phyloP scores from a whole-genome alignment of 306 rosid species.

The Phaseolus lunatus region DNA sequence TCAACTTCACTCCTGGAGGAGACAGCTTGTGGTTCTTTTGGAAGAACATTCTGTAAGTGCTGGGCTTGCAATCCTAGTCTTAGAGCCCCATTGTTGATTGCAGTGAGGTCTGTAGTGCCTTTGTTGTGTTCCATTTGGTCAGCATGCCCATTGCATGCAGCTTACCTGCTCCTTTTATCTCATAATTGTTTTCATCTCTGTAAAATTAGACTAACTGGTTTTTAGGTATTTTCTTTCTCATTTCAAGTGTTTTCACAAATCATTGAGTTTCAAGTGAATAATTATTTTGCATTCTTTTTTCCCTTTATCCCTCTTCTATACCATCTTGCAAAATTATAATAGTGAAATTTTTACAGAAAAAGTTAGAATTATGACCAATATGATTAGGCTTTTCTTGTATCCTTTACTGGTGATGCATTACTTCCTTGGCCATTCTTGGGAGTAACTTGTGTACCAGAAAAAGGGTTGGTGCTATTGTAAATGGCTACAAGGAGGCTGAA shows the following conservation, averaged over 20 bases:
- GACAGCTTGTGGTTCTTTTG: constrained; percentile 52
- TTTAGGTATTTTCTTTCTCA: constrained; percentile 29
- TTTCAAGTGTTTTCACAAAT: constrained; percentile 31
- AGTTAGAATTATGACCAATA: constrained; percentile 10
- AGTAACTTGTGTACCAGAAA: constrained; percentile 27
- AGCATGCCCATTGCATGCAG: constrained; percentile 59
- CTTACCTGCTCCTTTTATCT: constrained; percentile 51
- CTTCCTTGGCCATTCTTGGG: constrained; percentile 28
- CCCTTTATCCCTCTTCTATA: constrained; percentile 14
- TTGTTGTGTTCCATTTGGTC: constrained; percentile 54
- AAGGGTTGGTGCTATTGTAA: constrained; percentile 35
- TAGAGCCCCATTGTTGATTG: constrained; percentile 65
- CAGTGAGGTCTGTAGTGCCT: constrained; percentile 66
- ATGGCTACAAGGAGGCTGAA: constrained; percentile 33
- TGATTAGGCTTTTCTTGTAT: constrained; percentile 3
- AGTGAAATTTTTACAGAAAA: constrained; percentile 3
- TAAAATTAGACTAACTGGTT: constrained; percentile 36
- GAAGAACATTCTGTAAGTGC: constrained; percentile 58
- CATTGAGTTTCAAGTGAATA: constrained; percentile 20
- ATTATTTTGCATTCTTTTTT: neutral
- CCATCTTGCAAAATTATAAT: neutral
- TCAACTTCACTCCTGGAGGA: constrained; percentile 61
- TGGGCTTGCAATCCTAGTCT: constrained; percentile 63
- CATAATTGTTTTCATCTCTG: constrained; percentile 49
- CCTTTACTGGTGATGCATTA: constrained; percentile 7